Percentiles rank a stretch among this genome's conserved stretches.
Conservation (phyloP, 2,329 filamentous ascomycete species). For the Diplocarpon rosae region DNA sequence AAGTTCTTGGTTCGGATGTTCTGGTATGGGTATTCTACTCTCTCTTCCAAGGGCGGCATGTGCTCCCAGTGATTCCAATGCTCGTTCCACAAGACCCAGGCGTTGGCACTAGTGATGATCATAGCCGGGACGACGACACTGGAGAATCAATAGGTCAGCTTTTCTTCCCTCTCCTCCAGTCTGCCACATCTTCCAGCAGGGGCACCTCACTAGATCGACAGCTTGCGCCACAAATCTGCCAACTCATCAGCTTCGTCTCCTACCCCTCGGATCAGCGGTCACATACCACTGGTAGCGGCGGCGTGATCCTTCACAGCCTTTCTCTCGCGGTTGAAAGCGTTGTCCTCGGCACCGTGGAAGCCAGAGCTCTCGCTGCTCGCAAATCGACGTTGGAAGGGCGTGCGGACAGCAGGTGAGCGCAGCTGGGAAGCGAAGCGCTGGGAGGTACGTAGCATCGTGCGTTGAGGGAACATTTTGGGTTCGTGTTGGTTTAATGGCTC, state of each 20-base stretch:
- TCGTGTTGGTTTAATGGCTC: conserved; percentile 20
- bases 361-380: conserved; percentile 48
- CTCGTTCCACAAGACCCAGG: conserved; percentile 83
- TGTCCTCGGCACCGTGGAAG: conserved; percentile 58
- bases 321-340: conserved; percentile 89
- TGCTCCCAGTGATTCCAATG: conserved; percentile 96
- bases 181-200: conserved; percentile 1
- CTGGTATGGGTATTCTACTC: conserved; percentile 89
- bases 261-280: background rate
- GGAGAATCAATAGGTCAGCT: conserved; percentile 16
- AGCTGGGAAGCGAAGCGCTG: conserved; percentile 53
- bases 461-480: conserved; percentile 50
- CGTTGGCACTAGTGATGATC: conserved; percentile 64
- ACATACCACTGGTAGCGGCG: conserved; percentile 68
- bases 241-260: conserved; percentile 27
- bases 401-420: conserved; percentile 42
- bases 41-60: conserved; percentile 78
- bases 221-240: conserved; percentile 86
- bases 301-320: conserved; percentile 86
- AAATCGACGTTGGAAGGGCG: conserved; percentile 56
- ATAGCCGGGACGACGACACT: conserved; percentile 69
- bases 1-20: conserved; percentile 97
- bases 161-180: conserved; percentile 3
- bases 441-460: conserved; percentile 47
- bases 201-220: conserved; percentile 77